Evolutionary conservation across 345 rosid genomes (phyloP).

Genomic region (Noccaea caerulescens): DNA sequence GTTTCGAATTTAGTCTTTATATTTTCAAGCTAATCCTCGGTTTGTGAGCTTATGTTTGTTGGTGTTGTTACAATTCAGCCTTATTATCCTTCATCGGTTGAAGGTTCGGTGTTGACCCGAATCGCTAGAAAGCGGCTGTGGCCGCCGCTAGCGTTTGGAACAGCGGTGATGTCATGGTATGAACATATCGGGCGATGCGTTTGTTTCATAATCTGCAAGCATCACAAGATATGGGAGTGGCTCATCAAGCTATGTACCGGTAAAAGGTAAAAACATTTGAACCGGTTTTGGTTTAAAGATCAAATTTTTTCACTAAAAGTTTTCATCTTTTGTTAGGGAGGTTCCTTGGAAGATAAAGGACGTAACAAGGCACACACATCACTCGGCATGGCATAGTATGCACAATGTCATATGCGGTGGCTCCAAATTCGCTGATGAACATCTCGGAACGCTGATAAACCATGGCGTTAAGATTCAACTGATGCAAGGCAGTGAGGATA

Average conservation of each 20-base stretch:
- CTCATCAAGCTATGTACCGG: conserved; percentile 55
- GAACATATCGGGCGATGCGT: conserved; percentile 80
- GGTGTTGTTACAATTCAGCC: conserved; percentile 51
- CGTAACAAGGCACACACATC: conserved; percentile 82
- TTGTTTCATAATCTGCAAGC: conserved; percentile 65
- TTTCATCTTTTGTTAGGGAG: conserved; percentile 50
- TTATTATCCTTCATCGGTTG: conserved; percentile 44
- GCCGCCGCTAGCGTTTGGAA: conserved; percentile 72
- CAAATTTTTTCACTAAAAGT: neutral
- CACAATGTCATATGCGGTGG: conserved; percentile 85
- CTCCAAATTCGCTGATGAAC: conserved; percentile 57
- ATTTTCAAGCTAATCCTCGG: neutral
- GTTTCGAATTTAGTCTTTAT: conserved; percentile 14
- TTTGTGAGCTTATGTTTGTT: conserved; percentile 4
- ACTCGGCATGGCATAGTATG: conserved; percentile 89
- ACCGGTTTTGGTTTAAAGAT: neutral
- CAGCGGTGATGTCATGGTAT: conserved; percentile 88
- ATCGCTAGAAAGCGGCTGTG: conserved; percentile 70
- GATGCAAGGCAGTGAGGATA: conserved; percentile 64
- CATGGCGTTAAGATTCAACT: conserved; percentile 47
- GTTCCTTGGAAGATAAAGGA: conserved; percentile 54
- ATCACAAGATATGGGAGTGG: conserved; percentile 72
- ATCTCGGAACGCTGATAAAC: conserved; percentile 46
- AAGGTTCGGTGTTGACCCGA: conserved; percentile 50
- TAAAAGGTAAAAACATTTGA: conserved; percentile 54